Evolutionary conservation across 2,329 filamentous ascomycete species (phyloP).

Genomic region (Botrytis tulipae): DNA sequence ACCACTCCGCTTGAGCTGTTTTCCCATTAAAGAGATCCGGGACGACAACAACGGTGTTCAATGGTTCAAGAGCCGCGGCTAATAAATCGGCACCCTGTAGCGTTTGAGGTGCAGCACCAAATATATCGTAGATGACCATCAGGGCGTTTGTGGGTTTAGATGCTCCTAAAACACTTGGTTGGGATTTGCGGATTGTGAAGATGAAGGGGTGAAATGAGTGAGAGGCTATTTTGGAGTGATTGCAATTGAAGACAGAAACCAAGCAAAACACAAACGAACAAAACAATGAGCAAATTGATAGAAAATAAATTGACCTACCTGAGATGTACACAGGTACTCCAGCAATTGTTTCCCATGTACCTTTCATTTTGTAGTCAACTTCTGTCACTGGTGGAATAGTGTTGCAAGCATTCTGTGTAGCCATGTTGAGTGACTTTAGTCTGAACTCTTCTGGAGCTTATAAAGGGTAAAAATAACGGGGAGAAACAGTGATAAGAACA

Average conservation of each 20-base stretch:
- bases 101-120: constrained; percentile 67
- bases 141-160: constrained; percentile 53
- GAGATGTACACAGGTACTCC: constrained; percentile 21
- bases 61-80: constrained; percentile 49
- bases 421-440: constrained; percentile 18
- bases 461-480: background rate
- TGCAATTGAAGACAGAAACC: background rate
- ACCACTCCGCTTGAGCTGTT: constrained; percentile 47
- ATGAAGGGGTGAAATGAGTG: background rate
- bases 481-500: background rate
- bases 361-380: constrained; percentile 36
- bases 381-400: constrained; percentile 38
- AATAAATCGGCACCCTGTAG: constrained; percentile 68
- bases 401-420: constrained; percentile 32
- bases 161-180: constrained; percentile 45
- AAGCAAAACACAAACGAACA: background rate
- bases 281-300: background rate
- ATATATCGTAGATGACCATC: constrained; percentile 60
- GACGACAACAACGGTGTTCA: constrained; percentile 65
- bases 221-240: background rate
- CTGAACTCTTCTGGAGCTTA: background rate
- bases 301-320: background rate
- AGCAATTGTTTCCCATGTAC: constrained; percentile 25
- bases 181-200: background rate
- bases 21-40: constrained; percentile 82